These are phyloP conservation scores for Conringia planisiliqua DNA, from an alignment of 345 rosid species.

Conservation along the genomic window DNA sequence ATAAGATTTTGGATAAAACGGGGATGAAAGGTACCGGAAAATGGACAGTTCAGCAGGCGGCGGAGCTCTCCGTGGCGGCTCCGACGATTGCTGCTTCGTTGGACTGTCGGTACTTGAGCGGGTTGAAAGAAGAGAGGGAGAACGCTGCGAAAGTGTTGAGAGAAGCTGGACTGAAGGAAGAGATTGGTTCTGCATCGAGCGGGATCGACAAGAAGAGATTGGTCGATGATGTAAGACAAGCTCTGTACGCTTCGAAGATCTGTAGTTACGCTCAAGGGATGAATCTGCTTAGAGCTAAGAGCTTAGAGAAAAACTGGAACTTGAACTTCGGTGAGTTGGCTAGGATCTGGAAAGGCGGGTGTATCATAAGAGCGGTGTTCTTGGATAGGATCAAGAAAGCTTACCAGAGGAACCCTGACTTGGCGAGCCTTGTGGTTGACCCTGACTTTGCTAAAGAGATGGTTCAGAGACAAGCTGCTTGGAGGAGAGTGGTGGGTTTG, in stretches of 20 bases:
- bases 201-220: conserved; percentile 75
- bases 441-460: conserved; percentile 95
- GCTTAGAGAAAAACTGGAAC: conserved; percentile 72
- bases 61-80: conserved; percentile 95
- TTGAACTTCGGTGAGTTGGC: conserved; percentile 89
- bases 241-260: conserved; percentile 84
- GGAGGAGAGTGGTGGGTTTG: conserved; percentile 96
- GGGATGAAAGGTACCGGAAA: conserved; percentile 99
- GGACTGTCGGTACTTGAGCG: conserved; percentile 87
- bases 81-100: conserved; percentile 95
- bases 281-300: conserved; percentile 93
- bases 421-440: conserved; percentile 87
- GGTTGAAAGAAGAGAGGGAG: conserved; percentile 90
- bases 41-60: conserved; percentile 99
- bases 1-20: conserved; percentile 92
- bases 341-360: conserved; percentile 98
- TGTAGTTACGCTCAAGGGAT: conserved; percentile 97
- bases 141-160: conserved; percentile 52
- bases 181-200: conserved; percentile 39
- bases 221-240: conserved; percentile 96
- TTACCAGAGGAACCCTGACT: conserved; percentile 81
- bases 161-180: conserved; percentile 85
- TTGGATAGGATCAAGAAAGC: conserved; percentile 98
- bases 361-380: conserved; percentile 91
- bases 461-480: conserved; percentile 97